Conservation (phyloP, 208 protist genomes). For the Wallacemonas sp. region DNA sequence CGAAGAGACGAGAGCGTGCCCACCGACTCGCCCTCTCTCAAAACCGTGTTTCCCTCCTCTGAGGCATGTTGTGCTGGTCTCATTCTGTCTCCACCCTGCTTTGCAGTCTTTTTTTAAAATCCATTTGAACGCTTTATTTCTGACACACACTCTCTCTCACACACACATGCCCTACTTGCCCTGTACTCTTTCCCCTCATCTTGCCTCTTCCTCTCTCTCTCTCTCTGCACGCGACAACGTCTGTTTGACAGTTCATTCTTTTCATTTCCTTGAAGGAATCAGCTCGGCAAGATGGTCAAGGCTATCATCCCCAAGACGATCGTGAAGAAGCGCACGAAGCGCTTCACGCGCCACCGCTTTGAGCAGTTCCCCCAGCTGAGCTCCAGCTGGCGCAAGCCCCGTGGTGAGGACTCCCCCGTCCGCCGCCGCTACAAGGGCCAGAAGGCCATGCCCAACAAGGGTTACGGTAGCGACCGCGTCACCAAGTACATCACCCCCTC, state of each 20-base stretch:
- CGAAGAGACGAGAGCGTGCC: too few relatives aligned
- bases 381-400: slow-evolving; percentile 97
- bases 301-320: slow-evolving; percentile 90
- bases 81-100: too few relatives aligned
- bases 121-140: too few relatives aligned
- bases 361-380: slow-evolving; percentile 94
- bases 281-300: slow-evolving; percentile 89
- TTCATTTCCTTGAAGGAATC: slow-evolving; percentile 17
- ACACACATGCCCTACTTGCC: not conserved
- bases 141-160: not conserved
- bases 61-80: too few relatives aligned
- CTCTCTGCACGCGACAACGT: not conserved
- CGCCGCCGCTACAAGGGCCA: slow-evolving; percentile 98
- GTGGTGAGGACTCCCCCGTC: slow-evolving; percentile 98
- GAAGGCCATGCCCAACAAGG: slow-evolving; percentile 97
- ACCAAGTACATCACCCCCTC: slow-evolving; percentile 96
- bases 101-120: too few relatives aligned
- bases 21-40: too few relatives aligned
- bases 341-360: slow-evolving; percentile 96
- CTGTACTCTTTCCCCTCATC: not conserved
- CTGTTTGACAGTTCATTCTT: not conserved
- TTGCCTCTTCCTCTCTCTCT: slow-evolving; percentile 1
- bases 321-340: slow-evolving; percentile 98
- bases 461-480: slow-evolving; percentile 97
- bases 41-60: too few relatives aligned